Evolutionary conservation across 805 yeast species (phyloP).

Genomic region (Candida ortonii): DNA sequence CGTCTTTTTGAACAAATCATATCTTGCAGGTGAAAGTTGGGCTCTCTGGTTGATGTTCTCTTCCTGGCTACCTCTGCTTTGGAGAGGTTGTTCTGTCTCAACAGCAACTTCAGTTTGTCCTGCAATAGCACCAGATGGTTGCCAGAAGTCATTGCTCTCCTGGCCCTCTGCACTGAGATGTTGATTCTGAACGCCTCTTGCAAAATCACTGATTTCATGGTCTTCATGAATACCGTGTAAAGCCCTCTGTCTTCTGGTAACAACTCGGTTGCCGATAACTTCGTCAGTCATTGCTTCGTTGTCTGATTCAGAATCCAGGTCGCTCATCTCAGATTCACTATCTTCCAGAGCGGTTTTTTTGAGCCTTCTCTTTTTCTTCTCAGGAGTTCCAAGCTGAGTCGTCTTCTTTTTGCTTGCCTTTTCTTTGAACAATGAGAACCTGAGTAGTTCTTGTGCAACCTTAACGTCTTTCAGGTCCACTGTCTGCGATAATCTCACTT

Average conservation of each 20-base stretch:
- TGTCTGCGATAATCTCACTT: constrained; percentile 77
- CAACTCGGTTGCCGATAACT: constrained; percentile 14
- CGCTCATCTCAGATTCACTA: constrained; percentile 16
- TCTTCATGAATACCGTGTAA: constrained; percentile 27
- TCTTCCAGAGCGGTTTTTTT: constrained; percentile 7
- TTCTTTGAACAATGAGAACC: constrained; percentile 85
- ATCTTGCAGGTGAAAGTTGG: constrained; percentile 49
- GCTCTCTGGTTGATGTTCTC: constrained; percentile 24
- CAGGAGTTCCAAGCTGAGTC: constrained; percentile 25
- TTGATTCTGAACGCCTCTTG: constrained; percentile 26
- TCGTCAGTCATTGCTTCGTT: constrained; percentile 20
- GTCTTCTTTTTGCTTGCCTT: constrained; percentile 35
- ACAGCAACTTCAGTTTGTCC: constrained; percentile 2
- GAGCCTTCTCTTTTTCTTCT: constrained; percentile 37
- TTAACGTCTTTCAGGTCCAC: constrained; percentile 77
- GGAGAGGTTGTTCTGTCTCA: constrained; percentile 11
- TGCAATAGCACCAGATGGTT: no score
- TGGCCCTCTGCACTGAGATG: constrained; percentile 10
- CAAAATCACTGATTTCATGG: constrained; percentile 23
- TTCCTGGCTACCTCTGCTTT: constrained; percentile 18
- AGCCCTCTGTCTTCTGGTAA: constrained; percentile 23
- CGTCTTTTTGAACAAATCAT: constrained; percentile 42
- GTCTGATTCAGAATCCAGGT: constrained; percentile 26
- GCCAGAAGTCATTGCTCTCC: constrained; percentile 7
- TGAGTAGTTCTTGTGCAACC: constrained; percentile 79